These are phyloP conservation scores for Magnaporthiopsis rhizophila DNA, from an alignment of 2,329 filamentous ascomycete genomes.

Conservation along the genomic window DNA sequence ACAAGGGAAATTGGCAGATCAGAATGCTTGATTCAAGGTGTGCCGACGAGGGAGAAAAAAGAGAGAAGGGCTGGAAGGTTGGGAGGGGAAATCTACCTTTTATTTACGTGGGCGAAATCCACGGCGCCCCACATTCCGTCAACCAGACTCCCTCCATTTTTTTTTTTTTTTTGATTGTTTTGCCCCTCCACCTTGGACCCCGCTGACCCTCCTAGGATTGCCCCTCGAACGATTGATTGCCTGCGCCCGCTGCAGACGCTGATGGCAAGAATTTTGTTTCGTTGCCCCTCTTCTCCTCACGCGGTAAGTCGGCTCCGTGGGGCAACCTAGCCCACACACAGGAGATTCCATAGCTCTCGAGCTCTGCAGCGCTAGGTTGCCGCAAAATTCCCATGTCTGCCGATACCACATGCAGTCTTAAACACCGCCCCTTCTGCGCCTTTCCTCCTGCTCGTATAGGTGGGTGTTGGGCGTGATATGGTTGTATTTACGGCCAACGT, in stretches of 20 bases:
- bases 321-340: background rate
- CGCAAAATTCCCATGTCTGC: background rate
- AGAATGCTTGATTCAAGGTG: constrained; percentile 33
- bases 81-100: constrained; percentile 5
- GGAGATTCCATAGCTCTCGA: background rate
- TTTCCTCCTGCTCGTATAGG: background rate
- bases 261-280: background rate
- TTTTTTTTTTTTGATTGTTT: background rate
- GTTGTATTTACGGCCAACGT: background rate
- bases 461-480: background rate
- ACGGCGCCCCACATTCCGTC: constrained; percentile 3
- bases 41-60: constrained; percentile 27
- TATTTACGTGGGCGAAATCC: background rate
- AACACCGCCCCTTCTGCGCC: background rate
- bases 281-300: background rate
- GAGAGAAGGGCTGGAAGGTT: constrained; percentile 13
- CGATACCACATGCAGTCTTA: background rate
- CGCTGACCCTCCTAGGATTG: background rate
- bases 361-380: background rate
- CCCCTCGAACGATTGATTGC: background rate
- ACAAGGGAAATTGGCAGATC: constrained; percentile 20
- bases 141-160: background rate
- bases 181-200: constrained; percentile 1
- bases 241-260: background rate
- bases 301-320: background rate